Evolutionary conservation across 1,284 basidiomycete genomes (phyloP).

Genomic region (Malassezia furfur): DNA sequence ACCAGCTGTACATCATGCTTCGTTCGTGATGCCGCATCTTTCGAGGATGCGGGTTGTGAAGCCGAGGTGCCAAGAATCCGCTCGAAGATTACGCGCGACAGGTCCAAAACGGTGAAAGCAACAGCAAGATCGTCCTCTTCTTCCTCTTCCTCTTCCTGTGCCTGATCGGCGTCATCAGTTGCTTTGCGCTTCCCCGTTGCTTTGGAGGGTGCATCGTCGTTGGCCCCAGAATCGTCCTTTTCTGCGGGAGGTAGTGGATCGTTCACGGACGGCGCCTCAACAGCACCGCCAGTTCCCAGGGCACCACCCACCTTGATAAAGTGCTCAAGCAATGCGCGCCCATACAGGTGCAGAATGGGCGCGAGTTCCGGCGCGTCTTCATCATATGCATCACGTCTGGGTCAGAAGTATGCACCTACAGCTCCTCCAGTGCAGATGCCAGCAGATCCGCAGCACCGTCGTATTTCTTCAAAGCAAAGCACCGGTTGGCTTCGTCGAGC

Average conservation of each 20-base stretch:
- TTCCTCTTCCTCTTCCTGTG: slow-evolving; percentile 7
- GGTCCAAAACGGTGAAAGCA: slow-evolving; percentile 40
- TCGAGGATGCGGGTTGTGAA: background rate
- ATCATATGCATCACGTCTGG: slow-evolving; percentile 19
- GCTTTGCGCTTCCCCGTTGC: slow-evolving; percentile 8
- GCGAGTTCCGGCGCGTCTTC: slow-evolving; percentile 38
- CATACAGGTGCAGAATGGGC: slow-evolving; percentile 41
- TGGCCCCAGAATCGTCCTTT: background rate
- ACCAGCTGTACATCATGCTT: slow-evolving; percentile 15
- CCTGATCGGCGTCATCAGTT: background rate
- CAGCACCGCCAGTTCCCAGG: slow-evolving; percentile 23
- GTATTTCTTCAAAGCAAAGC: slow-evolving; percentile 38
- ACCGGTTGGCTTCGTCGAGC: slow-evolving; percentile 34
- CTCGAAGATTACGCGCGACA: slow-evolving; percentile 38
- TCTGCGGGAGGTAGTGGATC: background rate
- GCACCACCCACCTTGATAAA: slow-evolving; percentile 40
- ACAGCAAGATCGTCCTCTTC: slow-evolving; percentile 36
- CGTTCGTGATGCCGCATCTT: background rate
- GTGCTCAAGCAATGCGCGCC: slow-evolving; percentile 37
- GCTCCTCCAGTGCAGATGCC: slow-evolving; percentile 30
- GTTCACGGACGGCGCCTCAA: slow-evolving; percentile 1
- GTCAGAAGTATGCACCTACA: slow-evolving; percentile 19
- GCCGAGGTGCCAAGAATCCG: slow-evolving; percentile 20
- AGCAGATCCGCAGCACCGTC: slow-evolving; percentile 26
- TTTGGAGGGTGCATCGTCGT: background rate